Percentiles rank a stretch among this genome's conserved stretches.
Conservation (phyloP, 73 alveolate genomes). For the Tetrahymena elliotti region DNA sequence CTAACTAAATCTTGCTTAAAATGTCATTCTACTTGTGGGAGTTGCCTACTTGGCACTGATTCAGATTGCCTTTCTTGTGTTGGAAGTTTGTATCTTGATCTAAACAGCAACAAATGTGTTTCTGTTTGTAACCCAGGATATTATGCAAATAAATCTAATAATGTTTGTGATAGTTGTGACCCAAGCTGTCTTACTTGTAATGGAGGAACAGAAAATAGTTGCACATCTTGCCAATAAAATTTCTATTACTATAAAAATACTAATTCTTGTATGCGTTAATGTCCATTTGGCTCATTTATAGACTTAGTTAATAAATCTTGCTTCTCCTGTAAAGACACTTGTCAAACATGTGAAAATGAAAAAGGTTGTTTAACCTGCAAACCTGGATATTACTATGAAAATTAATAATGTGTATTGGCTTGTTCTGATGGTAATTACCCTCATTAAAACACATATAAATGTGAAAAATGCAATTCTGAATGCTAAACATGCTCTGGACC, state of each 20-base stretch:
- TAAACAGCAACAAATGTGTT: neutral
- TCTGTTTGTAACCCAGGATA: neutral
- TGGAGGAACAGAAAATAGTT: neutral
- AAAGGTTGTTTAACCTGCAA: neutral
- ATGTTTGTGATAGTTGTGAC: neutral
- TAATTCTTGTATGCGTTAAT: neutral
- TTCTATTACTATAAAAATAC: neutral
- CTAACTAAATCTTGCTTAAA: neutral
- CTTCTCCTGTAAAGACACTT: neutral
- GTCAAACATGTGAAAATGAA: neutral
- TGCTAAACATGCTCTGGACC: neutral
- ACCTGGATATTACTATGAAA: neutral
- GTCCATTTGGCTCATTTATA: neutral
- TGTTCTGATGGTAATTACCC: neutral
- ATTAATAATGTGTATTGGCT: neutral
- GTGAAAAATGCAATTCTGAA: neutral
- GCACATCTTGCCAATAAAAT: neutral
- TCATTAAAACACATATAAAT: neutral
- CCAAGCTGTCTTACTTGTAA: neutral
- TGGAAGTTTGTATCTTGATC: neutral
- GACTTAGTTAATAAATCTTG: neutral
- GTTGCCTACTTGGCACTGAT: neutral
- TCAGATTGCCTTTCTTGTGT: neutral
- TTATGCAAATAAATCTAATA: neutral
- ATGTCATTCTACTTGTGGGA: neutral